phyloP scores from a whole-genome alignment of 2,329 filamentous ascomycete species.

The Didymella pinodella region DNA sequence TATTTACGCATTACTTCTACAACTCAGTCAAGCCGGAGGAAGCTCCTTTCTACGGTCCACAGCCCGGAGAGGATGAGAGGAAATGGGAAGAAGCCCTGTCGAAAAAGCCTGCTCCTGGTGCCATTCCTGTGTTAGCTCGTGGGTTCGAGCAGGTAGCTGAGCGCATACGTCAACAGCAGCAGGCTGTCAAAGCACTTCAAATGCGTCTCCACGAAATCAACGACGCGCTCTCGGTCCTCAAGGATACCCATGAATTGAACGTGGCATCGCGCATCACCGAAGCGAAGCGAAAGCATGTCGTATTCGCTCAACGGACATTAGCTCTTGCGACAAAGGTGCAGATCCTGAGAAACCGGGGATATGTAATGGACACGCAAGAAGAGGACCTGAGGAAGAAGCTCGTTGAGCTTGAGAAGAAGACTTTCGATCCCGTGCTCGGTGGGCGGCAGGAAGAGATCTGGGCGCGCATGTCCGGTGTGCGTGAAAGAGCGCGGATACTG shows the following conservation, averaged over 20 bases:
- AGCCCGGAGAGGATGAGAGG: conserved; percentile 73
- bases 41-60: conserved; percentile 78
- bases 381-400: conserved; percentile 79
- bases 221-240: conserved; percentile 72
- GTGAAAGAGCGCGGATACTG: conserved; percentile 75
- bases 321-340: conserved; percentile 81
- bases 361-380: conserved; percentile 79
- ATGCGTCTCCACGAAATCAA: conserved; percentile 81
- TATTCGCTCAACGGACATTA: conserved; percentile 75
- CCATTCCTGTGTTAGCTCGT: conserved; percentile 77
- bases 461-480: conserved; percentile 78
- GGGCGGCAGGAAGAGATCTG: conserved; percentile 85
- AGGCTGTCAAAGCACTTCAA: conserved; percentile 74
- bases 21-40: conserved; percentile 79
- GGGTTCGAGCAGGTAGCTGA: conserved; percentile 77
- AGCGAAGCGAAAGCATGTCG: conserved; percentile 74
- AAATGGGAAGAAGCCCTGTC: conserved; percentile 86
- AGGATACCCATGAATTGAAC: conserved; percentile 78
- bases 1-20: conserved; percentile 86
- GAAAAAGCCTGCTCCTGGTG: conserved; percentile 78
- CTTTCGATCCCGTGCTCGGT: conserved; percentile 76
- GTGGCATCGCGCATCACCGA: conserved; percentile 77
- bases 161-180: conserved; percentile 75
- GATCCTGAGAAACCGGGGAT: conserved; percentile 80
- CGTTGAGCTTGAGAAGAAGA: conserved; percentile 70